These are phyloP conservation scores for Globisporangium perplexum DNA, from an alignment of 352 stramenopile genomes.

Conservation along the genomic window DNA sequence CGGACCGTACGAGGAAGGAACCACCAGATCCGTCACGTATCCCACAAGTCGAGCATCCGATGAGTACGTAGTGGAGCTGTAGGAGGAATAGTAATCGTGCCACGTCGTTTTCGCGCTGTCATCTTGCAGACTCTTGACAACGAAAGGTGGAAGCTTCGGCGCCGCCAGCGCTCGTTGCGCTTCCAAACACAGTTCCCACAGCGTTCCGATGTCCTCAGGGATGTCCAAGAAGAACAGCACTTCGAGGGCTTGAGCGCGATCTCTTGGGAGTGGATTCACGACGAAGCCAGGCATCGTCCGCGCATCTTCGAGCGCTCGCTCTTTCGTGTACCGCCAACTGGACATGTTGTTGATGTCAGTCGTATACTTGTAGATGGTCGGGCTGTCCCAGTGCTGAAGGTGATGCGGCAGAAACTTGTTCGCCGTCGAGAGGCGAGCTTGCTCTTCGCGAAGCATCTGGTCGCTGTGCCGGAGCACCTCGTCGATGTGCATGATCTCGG, in stretches of 20 bases:
- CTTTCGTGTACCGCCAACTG: neutral
- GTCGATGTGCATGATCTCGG: slow-evolving; percentile 3
- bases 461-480: neutral
- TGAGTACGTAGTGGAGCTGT: neutral
- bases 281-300: slow-evolving; percentile 23
- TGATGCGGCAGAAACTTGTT: neutral
- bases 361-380: neutral
- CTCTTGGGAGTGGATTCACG: slow-evolving; percentile 23
- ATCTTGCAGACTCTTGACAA: neutral
- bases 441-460: slow-evolving; percentile 2
- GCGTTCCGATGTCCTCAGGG: slow-evolving; percentile 27
- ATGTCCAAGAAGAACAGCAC: slow-evolving; percentile 42
- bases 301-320: slow-evolving; percentile 5
- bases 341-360: slow-evolving; percentile 1
- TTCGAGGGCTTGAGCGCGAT: slow-evolving; percentile 16
- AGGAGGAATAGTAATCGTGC: slow-evolving; percentile 15
- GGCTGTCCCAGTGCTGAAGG: neutral
- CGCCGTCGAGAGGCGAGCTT: neutral
- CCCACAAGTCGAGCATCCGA: neutral
- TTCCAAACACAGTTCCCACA: slow-evolving; percentile 27
- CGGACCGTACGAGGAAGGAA: slow-evolving; percentile 1
- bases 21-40: neutral
- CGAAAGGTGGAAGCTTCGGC: neutral
- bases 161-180: slow-evolving; percentile 31
- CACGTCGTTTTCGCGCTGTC: slow-evolving; percentile 12